Percentiles rank a stretch among this genome's conserved stretches.
Conservation (phyloP, 164 flowering plant species). For the Tetrastigma voinierianum region DNA sequence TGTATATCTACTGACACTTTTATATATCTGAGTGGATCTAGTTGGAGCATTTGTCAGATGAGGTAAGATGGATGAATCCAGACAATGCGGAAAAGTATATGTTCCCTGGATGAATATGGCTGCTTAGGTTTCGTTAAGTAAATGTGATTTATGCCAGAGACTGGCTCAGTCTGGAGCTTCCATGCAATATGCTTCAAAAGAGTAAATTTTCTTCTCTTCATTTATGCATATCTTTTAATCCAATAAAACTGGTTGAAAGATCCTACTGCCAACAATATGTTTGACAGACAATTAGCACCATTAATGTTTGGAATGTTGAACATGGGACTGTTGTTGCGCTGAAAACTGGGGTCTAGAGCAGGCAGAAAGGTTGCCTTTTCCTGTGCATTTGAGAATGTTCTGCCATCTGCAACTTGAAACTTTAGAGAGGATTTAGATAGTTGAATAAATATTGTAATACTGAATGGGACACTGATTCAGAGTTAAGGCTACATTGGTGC, state of each 20-base stretch:
- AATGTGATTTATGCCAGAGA: constrained; percentile 56
- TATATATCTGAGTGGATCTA: constrained; percentile 17
- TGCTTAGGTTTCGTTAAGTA: constrained; percentile 43
- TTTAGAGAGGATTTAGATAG: background rate
- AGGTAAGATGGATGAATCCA: constrained; percentile 46
- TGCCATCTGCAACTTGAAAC: background rate
- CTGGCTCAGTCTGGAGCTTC: constrained; percentile 74
- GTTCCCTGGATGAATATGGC: constrained; percentile 48
- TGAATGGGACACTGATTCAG: too few species aligned
- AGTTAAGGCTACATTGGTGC: too few species aligned
- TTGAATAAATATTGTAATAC: background rate
- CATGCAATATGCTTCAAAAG: constrained; percentile 51
- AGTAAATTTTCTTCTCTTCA: constrained; percentile 37
- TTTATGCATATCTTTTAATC: background rate
- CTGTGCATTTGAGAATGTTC: background rate
- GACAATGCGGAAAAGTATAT: constrained; percentile 53
- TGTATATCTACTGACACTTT: constrained; percentile 21
- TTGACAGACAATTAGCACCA: too few species aligned
- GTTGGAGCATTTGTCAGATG: constrained; percentile 43
- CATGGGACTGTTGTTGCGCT: background rate
- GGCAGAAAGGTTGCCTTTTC: background rate
- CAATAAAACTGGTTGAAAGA: background rate
- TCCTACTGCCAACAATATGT: too few species aligned
- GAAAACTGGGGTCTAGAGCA: background rate
- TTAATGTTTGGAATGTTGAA: too few species aligned